Percentiles rank a stretch among this genome's conserved stretches.
Conservation (phyloP, 73 alveolate species). For the Loxodes magnus region DNA sequence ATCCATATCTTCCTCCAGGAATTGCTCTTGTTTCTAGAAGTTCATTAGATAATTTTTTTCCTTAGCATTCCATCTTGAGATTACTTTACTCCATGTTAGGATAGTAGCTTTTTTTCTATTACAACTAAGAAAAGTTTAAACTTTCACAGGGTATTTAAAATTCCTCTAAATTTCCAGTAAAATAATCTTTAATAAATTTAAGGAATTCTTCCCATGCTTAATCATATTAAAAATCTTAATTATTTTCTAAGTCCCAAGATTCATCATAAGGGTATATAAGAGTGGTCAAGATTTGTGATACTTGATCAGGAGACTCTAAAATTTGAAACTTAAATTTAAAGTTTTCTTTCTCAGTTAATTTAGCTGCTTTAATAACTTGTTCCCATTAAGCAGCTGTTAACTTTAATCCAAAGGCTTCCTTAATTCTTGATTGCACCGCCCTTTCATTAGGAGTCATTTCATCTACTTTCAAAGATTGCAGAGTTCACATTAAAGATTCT, state of each 20-base stretch:
- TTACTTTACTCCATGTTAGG: conserved; percentile 1
- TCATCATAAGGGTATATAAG: not conserved
- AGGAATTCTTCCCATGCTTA: conserved; percentile 8
- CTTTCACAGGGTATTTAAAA: no score
- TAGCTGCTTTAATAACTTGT: conserved; percentile 11
- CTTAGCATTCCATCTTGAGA: not conserved
- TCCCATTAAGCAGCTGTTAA: conserved; percentile 26
- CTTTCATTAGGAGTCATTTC: conserved; percentile 48
- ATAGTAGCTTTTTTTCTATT: no score
- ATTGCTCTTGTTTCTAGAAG: conserved; percentile 49
- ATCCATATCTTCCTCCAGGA: conserved; percentile 74
- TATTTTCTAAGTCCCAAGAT: not conserved
- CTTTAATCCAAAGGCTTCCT: conserved; percentile 43
- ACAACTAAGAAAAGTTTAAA: no score
- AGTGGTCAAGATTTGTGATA: not conserved
- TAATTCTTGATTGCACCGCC: conserved; percentile 31
- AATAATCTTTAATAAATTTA: not conserved
- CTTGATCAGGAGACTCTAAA: not conserved
- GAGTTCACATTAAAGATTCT: conserved; percentile 31
- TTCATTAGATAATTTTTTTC: conserved; percentile 7
- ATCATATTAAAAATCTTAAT: not conserved
- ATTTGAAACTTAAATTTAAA: not conserved
- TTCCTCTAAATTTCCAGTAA: not conserved
- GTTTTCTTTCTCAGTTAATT: not conserved
- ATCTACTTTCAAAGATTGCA: conserved; percentile 22